These are phyloP conservation scores for Daldinia eschscholtzii DNA, from an alignment of 2,329 filamentous ascomycete genomes.

Conservation along the genomic window DNA sequence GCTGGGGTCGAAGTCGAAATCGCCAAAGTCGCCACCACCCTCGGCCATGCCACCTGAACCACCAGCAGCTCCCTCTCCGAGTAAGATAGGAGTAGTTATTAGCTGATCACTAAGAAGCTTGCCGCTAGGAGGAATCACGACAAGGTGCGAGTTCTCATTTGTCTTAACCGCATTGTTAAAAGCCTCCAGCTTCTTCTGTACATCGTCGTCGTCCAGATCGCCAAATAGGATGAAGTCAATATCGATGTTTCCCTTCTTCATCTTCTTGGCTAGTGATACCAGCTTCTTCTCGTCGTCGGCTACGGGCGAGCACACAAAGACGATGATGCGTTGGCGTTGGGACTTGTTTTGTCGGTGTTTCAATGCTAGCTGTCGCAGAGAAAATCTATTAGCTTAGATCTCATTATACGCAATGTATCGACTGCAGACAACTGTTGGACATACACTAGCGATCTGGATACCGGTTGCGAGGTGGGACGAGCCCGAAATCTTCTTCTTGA, in stretches of 20 bases:
- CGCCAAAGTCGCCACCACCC: constrained; percentile 74
- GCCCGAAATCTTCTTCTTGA: constrained; percentile 90
- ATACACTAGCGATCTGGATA: constrained; percentile 93
- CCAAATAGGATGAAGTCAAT: constrained; percentile 97
- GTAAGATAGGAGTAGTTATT: constrained; percentile 88
- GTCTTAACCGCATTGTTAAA: constrained; percentile 96
- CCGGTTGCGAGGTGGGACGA: constrained; percentile 89
- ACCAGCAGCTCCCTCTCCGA: constrained; percentile 78
- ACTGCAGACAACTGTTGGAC: constrained; percentile 52
- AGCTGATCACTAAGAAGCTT: constrained; percentile 94
- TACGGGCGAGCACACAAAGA: constrained; percentile 94
- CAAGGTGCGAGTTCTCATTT: constrained; percentile 90
- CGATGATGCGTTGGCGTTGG: constrained; percentile 95
- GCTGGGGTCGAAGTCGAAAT: constrained; percentile 91
- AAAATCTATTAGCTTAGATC: constrained; percentile 16
- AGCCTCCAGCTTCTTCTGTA: constrained; percentile 89
- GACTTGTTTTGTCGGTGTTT: constrained; percentile 99
- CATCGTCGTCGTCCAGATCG: constrained; percentile 89
- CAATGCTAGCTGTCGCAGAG: constrained; percentile 78
- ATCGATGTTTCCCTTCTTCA: constrained; percentile 97
- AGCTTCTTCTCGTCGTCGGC: constrained; percentile 90
- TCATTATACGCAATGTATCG: constrained; percentile 41
- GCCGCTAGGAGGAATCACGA: constrained; percentile 89
- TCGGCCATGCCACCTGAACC: constrained; percentile 69
- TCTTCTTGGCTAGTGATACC: constrained; percentile 91